phyloP scores from a whole-genome alignment of 495 filamentous ascomycete species.

The Penicillium salamii region DNA sequence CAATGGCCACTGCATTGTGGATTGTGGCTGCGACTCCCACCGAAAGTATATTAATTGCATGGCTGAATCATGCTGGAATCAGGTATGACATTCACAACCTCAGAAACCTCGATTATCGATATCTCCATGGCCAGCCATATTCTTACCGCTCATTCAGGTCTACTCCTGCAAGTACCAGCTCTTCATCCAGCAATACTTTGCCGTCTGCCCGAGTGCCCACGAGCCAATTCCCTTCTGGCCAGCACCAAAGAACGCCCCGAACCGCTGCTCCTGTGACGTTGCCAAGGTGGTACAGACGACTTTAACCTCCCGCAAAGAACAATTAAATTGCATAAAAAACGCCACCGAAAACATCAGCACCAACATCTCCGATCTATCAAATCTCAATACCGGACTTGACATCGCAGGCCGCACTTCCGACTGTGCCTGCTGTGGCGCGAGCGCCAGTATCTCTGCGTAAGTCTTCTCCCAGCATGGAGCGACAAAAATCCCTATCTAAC shows the following conservation, averaged over 20 bases:
- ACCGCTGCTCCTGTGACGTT: slow-evolving; percentile 32
- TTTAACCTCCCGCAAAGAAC: slow-evolving; percentile 19
- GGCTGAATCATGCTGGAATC: slow-evolving; percentile 31
- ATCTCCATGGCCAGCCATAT: too few relatives aligned
- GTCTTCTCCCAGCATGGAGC: not conserved
- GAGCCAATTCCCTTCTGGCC: slow-evolving; percentile 35
- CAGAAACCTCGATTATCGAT: too few relatives aligned
- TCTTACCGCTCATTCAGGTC: slow-evolving; percentile 10
- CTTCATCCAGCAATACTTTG: slow-evolving; percentile 31
- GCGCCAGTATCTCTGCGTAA: slow-evolving; percentile 29
- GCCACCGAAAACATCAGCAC: slow-evolving; percentile 16
- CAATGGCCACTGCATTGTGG: slow-evolving; percentile 23
- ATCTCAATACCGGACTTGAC: slow-evolving; percentile 12
- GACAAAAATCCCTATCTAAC: not conserved
- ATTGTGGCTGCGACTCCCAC: slow-evolving; percentile 27
- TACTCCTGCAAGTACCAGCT: slow-evolving; percentile 37
- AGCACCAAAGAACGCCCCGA: slow-evolving; percentile 27
- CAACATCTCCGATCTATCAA: slow-evolving; percentile 11
- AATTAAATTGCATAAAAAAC: slow-evolving; percentile 20
- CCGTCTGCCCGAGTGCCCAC: slow-evolving; percentile 25
- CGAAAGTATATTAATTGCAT: slow-evolving; percentile 33
- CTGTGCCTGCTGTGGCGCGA: slow-evolving; percentile 29
- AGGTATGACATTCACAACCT: slow-evolving; percentile 15
- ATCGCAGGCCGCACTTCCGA: slow-evolving; percentile 19
- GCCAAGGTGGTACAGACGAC: slow-evolving; percentile 25